phyloP scores from a whole-genome alignment of 805 yeast species.

The Barnettozyma vustinii region DNA sequence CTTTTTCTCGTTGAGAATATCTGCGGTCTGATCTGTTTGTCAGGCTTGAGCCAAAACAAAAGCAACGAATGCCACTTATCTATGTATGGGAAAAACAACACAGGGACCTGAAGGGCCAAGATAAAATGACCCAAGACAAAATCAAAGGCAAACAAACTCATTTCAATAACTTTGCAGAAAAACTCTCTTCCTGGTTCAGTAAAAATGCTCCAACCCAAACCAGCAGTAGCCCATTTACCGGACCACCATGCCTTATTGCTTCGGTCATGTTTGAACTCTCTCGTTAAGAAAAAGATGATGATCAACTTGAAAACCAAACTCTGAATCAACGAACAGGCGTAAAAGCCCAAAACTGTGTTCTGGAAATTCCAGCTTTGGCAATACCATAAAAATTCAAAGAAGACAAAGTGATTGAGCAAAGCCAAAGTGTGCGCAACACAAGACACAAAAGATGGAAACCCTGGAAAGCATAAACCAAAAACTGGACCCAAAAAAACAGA shows the following conservation, averaged over 20 bases:
- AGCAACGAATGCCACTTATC: constrained; percentile 55
- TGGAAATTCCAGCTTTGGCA: constrained; percentile 53
- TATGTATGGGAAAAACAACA: constrained; percentile 49
- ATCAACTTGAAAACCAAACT: constrained; percentile 42
- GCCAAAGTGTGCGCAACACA: constrained; percentile 42
- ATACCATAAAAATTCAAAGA: constrained; percentile 50
- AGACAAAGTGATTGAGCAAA: constrained; percentile 40
- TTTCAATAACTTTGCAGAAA: constrained; percentile 50
- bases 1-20: constrained; percentile 39
- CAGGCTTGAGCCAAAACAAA: constrained; percentile 55
- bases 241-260: constrained; percentile 68
- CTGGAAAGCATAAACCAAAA: constrained; percentile 31
- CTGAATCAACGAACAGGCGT: constrained; percentile 43
- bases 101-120: constrained; percentile 46
- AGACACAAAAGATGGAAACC: constrained; percentile 47
- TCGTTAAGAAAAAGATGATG: constrained; percentile 40
- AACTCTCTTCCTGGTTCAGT: constrained; percentile 56
- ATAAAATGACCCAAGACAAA: constrained; percentile 48
- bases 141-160: constrained; percentile 53
- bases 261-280: constrained; percentile 50
- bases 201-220: constrained; percentile 47
- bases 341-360: constrained; percentile 49
- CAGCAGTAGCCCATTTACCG: constrained; percentile 56
- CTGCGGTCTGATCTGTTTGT: constrained; percentile 42
- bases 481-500: constrained; percentile 47